phyloP scores from a whole-genome alignment of 768 basidiomycete genomes.

The Suillus hirtellus region DNA sequence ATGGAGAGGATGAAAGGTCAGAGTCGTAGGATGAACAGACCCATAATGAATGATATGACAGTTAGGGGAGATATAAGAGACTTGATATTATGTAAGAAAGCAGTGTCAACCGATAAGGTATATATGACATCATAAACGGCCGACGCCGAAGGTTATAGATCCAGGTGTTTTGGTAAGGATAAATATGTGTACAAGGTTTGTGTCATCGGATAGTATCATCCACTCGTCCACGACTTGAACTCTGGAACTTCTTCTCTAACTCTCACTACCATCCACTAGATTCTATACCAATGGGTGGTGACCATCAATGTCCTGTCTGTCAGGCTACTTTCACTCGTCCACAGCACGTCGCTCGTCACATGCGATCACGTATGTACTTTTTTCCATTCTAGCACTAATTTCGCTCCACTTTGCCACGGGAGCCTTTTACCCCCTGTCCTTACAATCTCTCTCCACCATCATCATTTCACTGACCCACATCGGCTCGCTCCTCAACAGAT shows the following conservation, averaged over 20 bases:
- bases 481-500: constrained; percentile 45
- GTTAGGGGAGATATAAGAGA: constrained; percentile 9
- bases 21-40: background rate
- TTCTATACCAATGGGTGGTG: constrained; percentile 59
- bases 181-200: constrained; percentile 38
- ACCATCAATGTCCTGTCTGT: constrained; percentile 87
- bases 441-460: constrained; percentile 15
- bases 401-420: constrained; percentile 24
- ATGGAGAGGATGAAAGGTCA: background rate
- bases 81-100: constrained; percentile 6
- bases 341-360: constrained; percentile 87
- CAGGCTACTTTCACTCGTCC: constrained; percentile 86
- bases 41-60: background rate
- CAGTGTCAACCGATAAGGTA: constrained; percentile 9
- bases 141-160: background rate
- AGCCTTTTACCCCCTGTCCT: constrained; percentile 13
- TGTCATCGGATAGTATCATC: constrained; percentile 33
- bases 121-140: constrained; percentile 9
- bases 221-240: constrained; percentile 24
- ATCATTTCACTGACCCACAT: constrained; percentile 16
- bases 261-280: background rate
- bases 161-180: constrained; percentile 23
- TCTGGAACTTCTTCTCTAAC: constrained; percentile 19
- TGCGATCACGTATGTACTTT: constrained; percentile 78
- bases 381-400: constrained; percentile 14